Conservation (phyloP, 345 rosid species). For the Eucalyptus fibrosa region DNA sequence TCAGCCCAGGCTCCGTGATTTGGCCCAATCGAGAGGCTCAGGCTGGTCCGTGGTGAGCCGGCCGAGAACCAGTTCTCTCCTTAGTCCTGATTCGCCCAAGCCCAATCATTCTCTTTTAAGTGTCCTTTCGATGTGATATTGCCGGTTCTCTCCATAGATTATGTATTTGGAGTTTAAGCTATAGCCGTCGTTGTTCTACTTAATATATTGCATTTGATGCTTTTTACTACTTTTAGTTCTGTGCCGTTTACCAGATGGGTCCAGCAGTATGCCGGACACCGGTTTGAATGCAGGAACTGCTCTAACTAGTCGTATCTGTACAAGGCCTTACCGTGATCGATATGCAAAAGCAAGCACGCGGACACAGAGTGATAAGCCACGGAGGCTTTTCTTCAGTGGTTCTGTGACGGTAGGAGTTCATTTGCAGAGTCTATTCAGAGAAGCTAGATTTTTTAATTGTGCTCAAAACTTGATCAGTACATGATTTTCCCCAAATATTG, state of each 20-base stretch:
- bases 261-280: not conserved
- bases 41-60: not conserved
- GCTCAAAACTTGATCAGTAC: not conserved
- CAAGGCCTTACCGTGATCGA: not conserved
- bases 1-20: not conserved
- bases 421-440: not conserved
- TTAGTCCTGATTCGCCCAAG: not conserved
- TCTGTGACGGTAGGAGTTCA: not conserved
- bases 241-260: not conserved
- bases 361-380: not conserved
- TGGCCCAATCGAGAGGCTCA: not conserved
- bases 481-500: not conserved
- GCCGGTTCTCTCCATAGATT: not conserved
- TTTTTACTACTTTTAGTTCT: not conserved
- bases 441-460: not conserved
- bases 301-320: not conserved
- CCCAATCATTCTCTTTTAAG: not conserved
- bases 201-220: not conserved
- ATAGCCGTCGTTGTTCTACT: not conserved
- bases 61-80: not conserved
- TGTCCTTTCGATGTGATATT: not conserved
- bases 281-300: not conserved
- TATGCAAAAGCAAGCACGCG: rapidly evolving
- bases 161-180: not conserved
- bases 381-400: not conserved